These are phyloP conservation scores for Tricholoma terreum DNA, from an alignment of 768 basidiomycete species.

Conservation along the genomic window DNA sequence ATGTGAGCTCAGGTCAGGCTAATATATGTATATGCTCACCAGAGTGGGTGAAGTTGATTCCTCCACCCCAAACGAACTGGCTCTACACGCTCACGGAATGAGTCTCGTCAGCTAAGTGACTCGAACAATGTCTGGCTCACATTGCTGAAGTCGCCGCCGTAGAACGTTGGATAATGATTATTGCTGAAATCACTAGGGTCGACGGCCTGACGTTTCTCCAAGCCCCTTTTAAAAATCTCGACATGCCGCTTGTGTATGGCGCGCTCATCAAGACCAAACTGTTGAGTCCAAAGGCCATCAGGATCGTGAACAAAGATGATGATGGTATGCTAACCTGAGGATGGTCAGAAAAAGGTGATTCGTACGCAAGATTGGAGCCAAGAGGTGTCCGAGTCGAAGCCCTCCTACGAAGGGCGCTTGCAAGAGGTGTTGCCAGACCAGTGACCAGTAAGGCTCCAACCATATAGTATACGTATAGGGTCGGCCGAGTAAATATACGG, in stretches of 20 bases:
- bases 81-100: constrained; percentile 24
- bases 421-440: too few species aligned
- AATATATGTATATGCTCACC: constrained; percentile 22
- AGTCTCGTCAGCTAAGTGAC: background rate
- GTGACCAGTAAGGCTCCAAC: too few species aligned
- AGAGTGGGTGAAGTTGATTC: constrained; percentile 47
- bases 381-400: too few species aligned
- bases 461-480: too few species aligned
- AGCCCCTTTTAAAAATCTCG: constrained; percentile 34
- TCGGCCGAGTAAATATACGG: too few species aligned
- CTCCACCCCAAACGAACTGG: constrained; percentile 47
- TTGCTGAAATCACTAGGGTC: constrained; percentile 31
- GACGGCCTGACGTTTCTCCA: background rate
- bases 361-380: constrained; percentile 35
- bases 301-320: background rate
- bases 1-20: background rate
- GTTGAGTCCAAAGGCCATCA: background rate
- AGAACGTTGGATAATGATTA: constrained; percentile 49
- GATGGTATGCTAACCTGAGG: constrained; percentile 24
- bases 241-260: constrained; percentile 31
- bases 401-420: too few species aligned
- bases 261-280: constrained; percentile 40
- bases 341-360: constrained; percentile 35
- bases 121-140: constrained; percentile 23
- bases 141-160: constrained; percentile 46